Conservation (phyloP, 768 basidiomycete genomes). For the Pulveroboletus sp. region DNA sequence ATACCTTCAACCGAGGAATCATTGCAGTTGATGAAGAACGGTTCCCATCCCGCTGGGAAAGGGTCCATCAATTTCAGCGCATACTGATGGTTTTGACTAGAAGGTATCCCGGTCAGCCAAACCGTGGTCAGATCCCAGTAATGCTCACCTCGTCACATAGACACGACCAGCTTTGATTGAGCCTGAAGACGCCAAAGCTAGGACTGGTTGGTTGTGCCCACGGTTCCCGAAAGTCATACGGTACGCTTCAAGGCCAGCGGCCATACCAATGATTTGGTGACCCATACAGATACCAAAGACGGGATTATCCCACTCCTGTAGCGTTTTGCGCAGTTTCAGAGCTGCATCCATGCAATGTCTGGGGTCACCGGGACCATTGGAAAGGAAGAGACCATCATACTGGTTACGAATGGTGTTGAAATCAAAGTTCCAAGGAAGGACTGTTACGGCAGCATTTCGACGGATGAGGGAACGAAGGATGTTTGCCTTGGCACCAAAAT, state of each 20-base stretch:
- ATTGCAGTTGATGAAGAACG: constrained; percentile 99
- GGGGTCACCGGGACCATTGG: constrained; percentile 97
- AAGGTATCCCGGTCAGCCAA: constrained; percentile 3
- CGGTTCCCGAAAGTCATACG: constrained; percentile 99
- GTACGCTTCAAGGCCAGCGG: constrained; percentile 93
- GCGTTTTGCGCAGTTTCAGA: constrained; percentile 70
- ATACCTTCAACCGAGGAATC: constrained; percentile 99
- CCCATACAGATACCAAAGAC: constrained; percentile 99
- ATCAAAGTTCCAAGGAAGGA: constrained; percentile 96
- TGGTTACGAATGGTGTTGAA: constrained; percentile 89
- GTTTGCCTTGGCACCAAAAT: constrained; percentile 98
- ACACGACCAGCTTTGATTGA: constrained; percentile 94
- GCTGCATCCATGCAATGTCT: constrained; percentile 83
- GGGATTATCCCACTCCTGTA: constrained; percentile 88
- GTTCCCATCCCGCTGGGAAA: constrained; percentile 96
- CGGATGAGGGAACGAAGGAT: constrained; percentile 90
- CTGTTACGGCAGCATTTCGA: constrained; percentile 88
- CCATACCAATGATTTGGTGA: constrained; percentile 96
- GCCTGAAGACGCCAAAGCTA: constrained; percentile 89
- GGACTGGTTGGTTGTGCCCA: constrained; percentile 97
- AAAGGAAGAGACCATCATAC: constrained; percentile 92
- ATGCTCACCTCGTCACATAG: constrained; percentile 82
- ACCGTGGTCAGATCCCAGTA: neutral
- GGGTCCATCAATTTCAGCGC: constrained; percentile 91
- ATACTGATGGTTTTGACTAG: constrained; percentile 95